Evolutionary conservation across 352 stramenopile species (phyloP), one percentile per base, ranked within the genome.

Genomic region (Pythium graminicola): DNA sequence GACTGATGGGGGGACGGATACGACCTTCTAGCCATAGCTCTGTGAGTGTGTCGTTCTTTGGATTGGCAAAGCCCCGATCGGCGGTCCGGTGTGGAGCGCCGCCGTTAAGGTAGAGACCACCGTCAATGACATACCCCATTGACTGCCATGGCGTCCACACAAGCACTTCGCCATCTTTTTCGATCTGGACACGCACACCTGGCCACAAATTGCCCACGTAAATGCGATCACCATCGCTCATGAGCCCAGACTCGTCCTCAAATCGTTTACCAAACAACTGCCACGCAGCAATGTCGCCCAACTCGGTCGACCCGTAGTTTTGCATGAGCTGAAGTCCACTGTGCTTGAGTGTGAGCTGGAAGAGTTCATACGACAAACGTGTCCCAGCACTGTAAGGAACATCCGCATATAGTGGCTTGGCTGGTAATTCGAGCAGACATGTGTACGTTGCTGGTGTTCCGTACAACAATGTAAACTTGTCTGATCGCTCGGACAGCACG

Each of bases 271-370:
- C 74, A 26, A 77, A 54, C 20, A 86, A 54, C 33, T 65, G 50
- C 78, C 77, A 90, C 39, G 77, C 77, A 0, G 81, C 76, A 41
- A 93, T 95, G 50, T 86, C 66, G 13, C 80, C 84, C 39, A 76
- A 89, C 55, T 95, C 84, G 20, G 80, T 95, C 26, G 84, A 87
- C 1, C 84, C 84, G 46, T 95, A 95, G 63, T 93, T 95, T 45
- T 95, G 84, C 67, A 91, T 82, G 43, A 95, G 28, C 14, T 50
- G 40, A 19, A 93, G 57, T n/a, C 80, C 81, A 41, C 72, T 92
- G 14, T 83, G 56, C 28, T 72, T 53, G 5, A 57, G 51, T 29
- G 87, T 81, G 33, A 60, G 70, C 27, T 64, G 29, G 41, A 88
- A 86, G 17, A 95, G 59, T 39, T 71, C 47, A 6, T 64, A 40